Conservation (phyloP, 495 filamentous ascomycete species). For the Penicillium simplicissimum region DNA sequence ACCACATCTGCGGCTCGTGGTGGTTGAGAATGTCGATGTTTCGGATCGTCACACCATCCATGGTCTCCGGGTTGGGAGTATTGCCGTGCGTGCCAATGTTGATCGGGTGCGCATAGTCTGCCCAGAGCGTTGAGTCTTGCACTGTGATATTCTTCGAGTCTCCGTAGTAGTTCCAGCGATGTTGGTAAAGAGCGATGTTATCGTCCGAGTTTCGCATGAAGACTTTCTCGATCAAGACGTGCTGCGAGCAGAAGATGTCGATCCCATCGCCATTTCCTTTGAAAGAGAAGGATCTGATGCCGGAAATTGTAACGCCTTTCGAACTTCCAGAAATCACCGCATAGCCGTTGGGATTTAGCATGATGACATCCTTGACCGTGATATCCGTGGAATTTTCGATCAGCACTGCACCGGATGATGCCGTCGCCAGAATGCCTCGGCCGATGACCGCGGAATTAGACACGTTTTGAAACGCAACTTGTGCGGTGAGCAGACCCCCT, state of each 20-base stretch:
- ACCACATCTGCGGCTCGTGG: background rate
- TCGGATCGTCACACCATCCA: background rate
- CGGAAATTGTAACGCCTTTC: background rate
- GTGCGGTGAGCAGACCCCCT: background rate
- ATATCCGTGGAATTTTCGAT: background rate
- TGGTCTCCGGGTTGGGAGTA: background rate
- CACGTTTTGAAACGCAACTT: background rate
- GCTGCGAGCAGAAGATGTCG: background rate
- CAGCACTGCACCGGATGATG: background rate
- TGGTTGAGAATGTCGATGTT: constrained; percentile 1
- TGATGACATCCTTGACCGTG: background rate
- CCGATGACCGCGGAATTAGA: background rate
- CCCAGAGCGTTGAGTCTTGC: background rate
- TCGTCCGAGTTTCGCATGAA: background rate
- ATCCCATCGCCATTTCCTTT: background rate
- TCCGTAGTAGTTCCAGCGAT: background rate
- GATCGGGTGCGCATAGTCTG: background rate
- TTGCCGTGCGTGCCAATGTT: background rate
- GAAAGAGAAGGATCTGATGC: background rate
- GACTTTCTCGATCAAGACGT: background rate
- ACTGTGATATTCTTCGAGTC: background rate
- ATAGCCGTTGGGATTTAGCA: background rate
- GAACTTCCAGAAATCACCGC: background rate
- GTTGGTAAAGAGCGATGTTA: background rate
- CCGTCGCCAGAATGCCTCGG: background rate